phyloP scores from a whole-genome alignment of 495 filamentous ascomycete species.

The Annulohypoxylon nitens region DNA sequence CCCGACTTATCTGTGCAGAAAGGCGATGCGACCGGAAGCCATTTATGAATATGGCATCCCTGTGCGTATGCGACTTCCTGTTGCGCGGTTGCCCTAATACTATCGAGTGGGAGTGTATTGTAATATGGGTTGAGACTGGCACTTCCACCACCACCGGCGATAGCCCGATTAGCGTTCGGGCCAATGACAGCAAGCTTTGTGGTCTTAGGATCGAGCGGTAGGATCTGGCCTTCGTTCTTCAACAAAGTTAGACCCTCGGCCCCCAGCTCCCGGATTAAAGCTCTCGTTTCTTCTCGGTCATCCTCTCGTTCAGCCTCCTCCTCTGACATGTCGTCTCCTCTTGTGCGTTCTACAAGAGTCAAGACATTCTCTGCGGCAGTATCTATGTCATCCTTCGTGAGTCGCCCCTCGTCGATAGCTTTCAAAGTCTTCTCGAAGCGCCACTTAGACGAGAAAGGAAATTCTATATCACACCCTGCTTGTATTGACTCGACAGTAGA shows the following conservation, averaged over 20 bases:
- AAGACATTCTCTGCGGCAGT: constrained; percentile 73
- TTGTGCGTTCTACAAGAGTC: constrained; percentile 74
- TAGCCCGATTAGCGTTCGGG: constrained; percentile 82
- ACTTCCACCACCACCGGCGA: constrained; percentile 84
- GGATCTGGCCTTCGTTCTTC: constrained; percentile 76
- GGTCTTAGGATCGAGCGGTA: constrained; percentile 75
- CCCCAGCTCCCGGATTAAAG: constrained; percentile 76
- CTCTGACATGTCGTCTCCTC: constrained; percentile 70
- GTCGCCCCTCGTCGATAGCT: constrained; percentile 71
- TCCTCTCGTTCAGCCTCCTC: constrained; percentile 72
- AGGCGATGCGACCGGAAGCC: constrained; percentile 71
- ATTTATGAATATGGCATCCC: constrained; percentile 73
- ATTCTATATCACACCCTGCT: constrained; percentile 82
- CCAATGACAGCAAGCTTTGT: constrained; percentile 81
- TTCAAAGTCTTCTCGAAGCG: constrained; percentile 74
- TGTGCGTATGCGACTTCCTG: constrained; percentile 65
- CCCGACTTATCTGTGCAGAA: constrained; percentile 69
- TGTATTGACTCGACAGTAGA: constrained; percentile 77
- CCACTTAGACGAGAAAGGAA: constrained; percentile 79
- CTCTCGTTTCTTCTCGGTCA: constrained; percentile 73
- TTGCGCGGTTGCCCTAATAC: constrained; percentile 61
- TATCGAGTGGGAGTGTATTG: constrained; percentile 69
- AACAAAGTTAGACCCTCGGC: constrained; percentile 81
- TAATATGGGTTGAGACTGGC: constrained; percentile 86
- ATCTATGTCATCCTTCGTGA: constrained; percentile 63